phyloP scores from a whole-genome alignment of 768 basidiomycete species.

The Macrolepiota dolichaula region DNA sequence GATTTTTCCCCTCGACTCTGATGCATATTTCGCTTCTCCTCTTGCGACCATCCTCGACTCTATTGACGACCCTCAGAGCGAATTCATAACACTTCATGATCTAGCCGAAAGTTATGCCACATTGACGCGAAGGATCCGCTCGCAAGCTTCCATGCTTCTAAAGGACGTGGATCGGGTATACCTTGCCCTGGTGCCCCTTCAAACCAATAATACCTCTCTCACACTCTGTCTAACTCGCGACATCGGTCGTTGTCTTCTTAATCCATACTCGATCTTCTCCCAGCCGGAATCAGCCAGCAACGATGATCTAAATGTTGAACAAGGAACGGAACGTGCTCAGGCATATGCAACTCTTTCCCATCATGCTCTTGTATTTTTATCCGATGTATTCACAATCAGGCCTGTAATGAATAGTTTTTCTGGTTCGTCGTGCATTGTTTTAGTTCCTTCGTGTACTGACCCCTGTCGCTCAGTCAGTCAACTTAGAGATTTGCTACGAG shows the following conservation, averaged over 20 bases:
- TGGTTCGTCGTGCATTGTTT: slow-evolving; percentile 33
- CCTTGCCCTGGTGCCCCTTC: slow-evolving; percentile 27
- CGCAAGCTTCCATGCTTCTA: slow-evolving; percentile 20
- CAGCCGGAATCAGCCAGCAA: slow-evolving; percentile 17
- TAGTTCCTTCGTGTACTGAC: not conserved
- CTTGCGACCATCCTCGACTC: slow-evolving; percentile 47
- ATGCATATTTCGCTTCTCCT: slow-evolving; percentile 35
- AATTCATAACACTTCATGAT: slow-evolving; percentile 45
- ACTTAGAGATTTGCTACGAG: slow-evolving; percentile 40
- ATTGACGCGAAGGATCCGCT: slow-evolving; percentile 42
- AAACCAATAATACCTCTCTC: slow-evolving; percentile 22
- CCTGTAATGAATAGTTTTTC: slow-evolving; percentile 42
- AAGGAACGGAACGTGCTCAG: slow-evolving; percentile 35
- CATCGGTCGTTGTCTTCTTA: slow-evolving; percentile 37
- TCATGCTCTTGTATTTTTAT: slow-evolving; percentile 47
- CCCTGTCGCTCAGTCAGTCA: slow-evolving; percentile 33
- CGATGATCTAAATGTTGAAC: slow-evolving; percentile 22
- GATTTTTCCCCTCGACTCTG: slow-evolving; percentile 10
- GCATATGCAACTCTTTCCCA: slow-evolving; percentile 48
- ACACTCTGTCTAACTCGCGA: slow-evolving; percentile 45
- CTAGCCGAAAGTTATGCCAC: slow-evolving; percentile 60
- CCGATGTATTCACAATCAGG: slow-evolving; percentile 48
- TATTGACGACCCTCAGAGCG: slow-evolving; percentile 28
- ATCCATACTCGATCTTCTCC: slow-evolving; percentile 19
- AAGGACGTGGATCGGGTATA: slow-evolving; percentile 8